These are phyloP conservation scores for Xylaria sp. DNA, from an alignment of 2,329 filamentous ascomycete genomes.

Conservation along the genomic window DNA sequence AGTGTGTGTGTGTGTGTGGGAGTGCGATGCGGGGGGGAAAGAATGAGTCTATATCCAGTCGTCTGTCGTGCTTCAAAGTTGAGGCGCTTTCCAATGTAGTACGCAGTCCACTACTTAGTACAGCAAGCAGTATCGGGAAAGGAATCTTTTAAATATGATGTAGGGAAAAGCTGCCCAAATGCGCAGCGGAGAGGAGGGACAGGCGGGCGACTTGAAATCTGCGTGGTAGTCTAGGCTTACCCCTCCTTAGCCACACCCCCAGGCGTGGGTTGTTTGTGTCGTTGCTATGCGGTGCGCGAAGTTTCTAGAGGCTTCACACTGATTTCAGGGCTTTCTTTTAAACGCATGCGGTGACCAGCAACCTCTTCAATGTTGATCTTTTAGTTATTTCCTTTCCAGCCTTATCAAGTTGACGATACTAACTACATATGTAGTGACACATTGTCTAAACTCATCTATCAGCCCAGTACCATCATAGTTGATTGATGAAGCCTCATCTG, in stretches of 20 bases:
- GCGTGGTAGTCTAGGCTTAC: constrained; percentile 28
- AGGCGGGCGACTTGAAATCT: not conserved
- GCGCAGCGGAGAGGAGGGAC: constrained; percentile 30
- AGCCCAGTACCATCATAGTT: constrained; percentile 19
- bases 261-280: not conserved
- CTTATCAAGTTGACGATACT: no score
- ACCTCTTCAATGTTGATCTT: not conserved
- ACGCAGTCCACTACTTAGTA: constrained; percentile 2
- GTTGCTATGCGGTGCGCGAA: constrained; percentile 22
- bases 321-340: no score
- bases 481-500: no score
- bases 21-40: no score
- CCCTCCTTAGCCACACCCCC: constrained; percentile 37
- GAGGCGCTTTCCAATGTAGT: not conserved
- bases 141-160: constrained; percentile 18
- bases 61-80: constrained; percentile 5
- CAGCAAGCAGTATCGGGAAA: constrained; percentile 9
- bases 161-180: constrained; percentile 36
- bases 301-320: constrained; percentile 41
- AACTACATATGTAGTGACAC: no score
- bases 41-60: constrained; percentile 5
- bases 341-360: constrained; percentile 16
- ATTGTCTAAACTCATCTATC: no score
- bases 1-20: no score
- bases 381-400: not conserved